Conservation (phyloP, 495 filamentous ascomycete species). For the Aspergillus campestris region DNA sequence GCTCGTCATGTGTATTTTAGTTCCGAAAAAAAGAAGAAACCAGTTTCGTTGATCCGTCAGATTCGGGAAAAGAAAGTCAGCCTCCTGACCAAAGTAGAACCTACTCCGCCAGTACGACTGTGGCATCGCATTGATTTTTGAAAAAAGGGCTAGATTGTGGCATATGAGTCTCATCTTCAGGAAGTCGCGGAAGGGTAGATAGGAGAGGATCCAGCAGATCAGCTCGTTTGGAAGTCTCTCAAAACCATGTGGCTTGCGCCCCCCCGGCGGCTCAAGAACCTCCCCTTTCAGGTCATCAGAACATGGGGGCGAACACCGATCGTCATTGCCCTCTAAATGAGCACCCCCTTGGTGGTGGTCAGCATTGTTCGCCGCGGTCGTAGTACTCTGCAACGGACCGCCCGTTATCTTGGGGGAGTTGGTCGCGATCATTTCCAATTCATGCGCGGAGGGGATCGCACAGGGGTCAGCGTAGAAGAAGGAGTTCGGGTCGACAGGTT, state of each 20-base stretch:
- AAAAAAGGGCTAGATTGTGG: slow-evolving; percentile 1
- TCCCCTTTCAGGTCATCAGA: not conserved
- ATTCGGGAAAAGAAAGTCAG: slow-evolving; percentile 10
- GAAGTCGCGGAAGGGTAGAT: slow-evolving; percentile 3
- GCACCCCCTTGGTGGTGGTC: too few relatives aligned
- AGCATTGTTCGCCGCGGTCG: too few relatives aligned
- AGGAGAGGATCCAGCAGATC: slow-evolving; percentile 4
- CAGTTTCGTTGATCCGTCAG: slow-evolving; percentile 1
- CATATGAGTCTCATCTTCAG: slow-evolving; percentile 3
- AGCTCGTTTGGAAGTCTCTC: slow-evolving; percentile 3
- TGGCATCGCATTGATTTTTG: not conserved
- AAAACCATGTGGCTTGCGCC: not conserved
- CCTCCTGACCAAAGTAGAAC: slow-evolving; percentile 13
- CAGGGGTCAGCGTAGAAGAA: slow-evolving; percentile 8
- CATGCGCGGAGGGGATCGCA: slow-evolving; percentile 3
- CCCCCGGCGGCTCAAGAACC: too few relatives aligned
- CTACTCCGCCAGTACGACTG: slow-evolving; percentile 12
- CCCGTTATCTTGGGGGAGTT: too few relatives aligned
- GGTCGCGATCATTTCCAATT: slow-evolving; percentile 2
- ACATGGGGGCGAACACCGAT: too few relatives aligned
- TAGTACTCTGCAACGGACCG: too few relatives aligned
- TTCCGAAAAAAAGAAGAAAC: slow-evolving; percentile 7
- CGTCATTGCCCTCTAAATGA: not conserved
- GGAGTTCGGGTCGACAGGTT: slow-evolving; percentile 1
- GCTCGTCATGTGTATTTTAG: not conserved